Conservation (phyloP, 192 early-diverging fungal species). For the Entophlyctis helioformis region DNA sequence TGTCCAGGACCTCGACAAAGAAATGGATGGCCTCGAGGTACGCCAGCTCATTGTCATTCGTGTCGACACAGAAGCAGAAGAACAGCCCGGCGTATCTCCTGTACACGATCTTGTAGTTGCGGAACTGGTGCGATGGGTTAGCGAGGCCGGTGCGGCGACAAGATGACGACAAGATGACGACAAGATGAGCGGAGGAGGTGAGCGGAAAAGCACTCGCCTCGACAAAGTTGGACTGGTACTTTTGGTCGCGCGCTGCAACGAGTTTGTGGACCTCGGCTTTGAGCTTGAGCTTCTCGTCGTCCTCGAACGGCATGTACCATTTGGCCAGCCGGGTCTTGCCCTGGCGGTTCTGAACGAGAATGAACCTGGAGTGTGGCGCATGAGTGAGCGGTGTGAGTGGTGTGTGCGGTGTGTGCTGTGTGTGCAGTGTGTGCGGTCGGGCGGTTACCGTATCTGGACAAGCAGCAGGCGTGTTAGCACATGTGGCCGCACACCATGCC, state of each 20-base stretch:
- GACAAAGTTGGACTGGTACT: constrained; percentile 95
- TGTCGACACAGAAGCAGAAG: constrained; percentile 98
- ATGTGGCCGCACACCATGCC: no score
- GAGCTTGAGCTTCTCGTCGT: constrained; percentile 87
- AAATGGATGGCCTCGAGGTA: constrained; percentile 96
- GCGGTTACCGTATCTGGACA: no score
- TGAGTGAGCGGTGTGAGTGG: no score
- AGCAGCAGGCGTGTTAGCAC: no score
- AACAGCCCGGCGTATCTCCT: constrained; percentile 95
- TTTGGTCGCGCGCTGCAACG: constrained; percentile 91
- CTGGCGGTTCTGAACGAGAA: constrained; percentile 96
- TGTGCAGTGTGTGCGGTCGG: no score
- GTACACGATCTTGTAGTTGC: constrained; percentile 97
- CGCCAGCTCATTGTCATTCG: constrained; percentile 94
- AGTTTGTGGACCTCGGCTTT: constrained; percentile 93
- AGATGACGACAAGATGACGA: neutral
- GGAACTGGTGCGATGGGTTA: constrained; percentile 45
- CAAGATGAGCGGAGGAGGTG: neutral
- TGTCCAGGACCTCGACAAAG: constrained; percentile 97
- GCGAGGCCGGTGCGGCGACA: no score
- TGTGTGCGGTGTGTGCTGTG: no score
- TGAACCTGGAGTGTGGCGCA: constrained; percentile 62
- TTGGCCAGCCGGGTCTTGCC: constrained; percentile 95
- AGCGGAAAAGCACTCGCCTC: no score
- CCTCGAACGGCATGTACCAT: constrained; percentile 92